phyloP scores from a whole-genome alignment of 176 grass and related monocot genomes.

The Bonia amplexicaulis region DNA sequence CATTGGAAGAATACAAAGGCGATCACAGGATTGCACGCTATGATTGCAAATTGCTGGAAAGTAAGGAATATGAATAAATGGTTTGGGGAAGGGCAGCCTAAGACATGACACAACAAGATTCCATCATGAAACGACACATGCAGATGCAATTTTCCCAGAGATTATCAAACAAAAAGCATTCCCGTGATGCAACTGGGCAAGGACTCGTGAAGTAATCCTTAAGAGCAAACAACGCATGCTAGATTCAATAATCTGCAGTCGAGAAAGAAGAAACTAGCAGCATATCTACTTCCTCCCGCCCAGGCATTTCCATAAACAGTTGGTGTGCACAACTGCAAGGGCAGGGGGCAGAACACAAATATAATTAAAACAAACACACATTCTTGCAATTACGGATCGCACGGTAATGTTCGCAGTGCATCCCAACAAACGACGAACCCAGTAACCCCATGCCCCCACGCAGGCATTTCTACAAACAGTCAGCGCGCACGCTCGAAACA shows the following conservation, averaged over 20 bases:
- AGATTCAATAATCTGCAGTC: not conserved
- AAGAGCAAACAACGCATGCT: not conserved
- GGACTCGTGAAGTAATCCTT: not conserved
- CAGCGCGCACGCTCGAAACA: not conserved
- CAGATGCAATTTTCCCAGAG: not conserved
- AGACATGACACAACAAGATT: not conserved
- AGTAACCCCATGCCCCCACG: not conserved
- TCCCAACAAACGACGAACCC: not conserved
- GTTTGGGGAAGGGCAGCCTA: not conserved
- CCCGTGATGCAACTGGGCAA: not conserved
- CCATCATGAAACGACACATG: not conserved
- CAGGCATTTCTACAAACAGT: conserved; percentile 11
- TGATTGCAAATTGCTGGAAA: too few relatives aligned
- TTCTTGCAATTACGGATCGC: not conserved
- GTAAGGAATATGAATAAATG: too few relatives aligned
- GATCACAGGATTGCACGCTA: too few relatives aligned
- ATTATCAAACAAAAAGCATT: not conserved
- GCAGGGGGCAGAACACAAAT: not conserved
- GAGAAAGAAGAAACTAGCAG: not conserved
- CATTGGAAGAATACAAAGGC: too few relatives aligned
- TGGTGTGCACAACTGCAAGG: not conserved
- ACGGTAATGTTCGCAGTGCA: not conserved
- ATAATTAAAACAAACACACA: not conserved
- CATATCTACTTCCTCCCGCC: not conserved
- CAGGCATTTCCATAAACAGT: not conserved